phyloP scores from a whole-genome alignment of 2,329 filamentous ascomycete species.

The Talaromyces pinophilus region DNA sequence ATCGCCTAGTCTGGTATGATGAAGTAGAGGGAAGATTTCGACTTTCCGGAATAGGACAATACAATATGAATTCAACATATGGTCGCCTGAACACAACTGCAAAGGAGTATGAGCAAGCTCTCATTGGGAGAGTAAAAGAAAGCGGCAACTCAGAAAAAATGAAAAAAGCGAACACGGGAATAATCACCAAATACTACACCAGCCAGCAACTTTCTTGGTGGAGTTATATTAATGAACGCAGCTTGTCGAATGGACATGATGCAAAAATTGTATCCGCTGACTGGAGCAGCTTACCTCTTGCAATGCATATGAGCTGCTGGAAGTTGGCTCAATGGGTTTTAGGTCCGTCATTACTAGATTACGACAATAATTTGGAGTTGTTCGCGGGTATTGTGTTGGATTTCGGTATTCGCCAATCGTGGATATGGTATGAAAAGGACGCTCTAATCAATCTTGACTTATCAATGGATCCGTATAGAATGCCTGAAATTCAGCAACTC shows the following conservation, averaged over 20 bases:
- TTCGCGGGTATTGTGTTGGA: not conserved
- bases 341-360: not conserved
- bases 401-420: not conserved
- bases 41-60: slow-evolving; percentile 5
- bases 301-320: slow-evolving; percentile 13
- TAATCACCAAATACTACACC: too few relatives aligned
- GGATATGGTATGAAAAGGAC: not conserved
- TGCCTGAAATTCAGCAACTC: not conserved
- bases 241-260: too few relatives aligned
- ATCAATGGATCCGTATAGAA: slow-evolving; percentile 5
- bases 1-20: slow-evolving; percentile 4
- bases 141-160: not conserved
- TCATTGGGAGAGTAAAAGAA: not conserved
- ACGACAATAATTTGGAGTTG: slow-evolving; percentile 1
- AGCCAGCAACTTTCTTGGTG: too few relatives aligned
- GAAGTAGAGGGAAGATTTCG: not conserved
- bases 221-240: too few relatives aligned
- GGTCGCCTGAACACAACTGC: not conserved
- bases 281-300: not conserved
- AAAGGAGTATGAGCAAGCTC: not conserved
- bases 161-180: too few relatives aligned
- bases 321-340: slow-evolving; percentile 8
- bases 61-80: not conserved
- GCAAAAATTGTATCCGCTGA: not conserved
- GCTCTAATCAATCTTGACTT: not conserved